A percentile compares a stretch with the other conserved stretches of the same genome.
Conservation (phyloP, 768 basidiomycete genomes). For the Trametes villosa region DNA sequence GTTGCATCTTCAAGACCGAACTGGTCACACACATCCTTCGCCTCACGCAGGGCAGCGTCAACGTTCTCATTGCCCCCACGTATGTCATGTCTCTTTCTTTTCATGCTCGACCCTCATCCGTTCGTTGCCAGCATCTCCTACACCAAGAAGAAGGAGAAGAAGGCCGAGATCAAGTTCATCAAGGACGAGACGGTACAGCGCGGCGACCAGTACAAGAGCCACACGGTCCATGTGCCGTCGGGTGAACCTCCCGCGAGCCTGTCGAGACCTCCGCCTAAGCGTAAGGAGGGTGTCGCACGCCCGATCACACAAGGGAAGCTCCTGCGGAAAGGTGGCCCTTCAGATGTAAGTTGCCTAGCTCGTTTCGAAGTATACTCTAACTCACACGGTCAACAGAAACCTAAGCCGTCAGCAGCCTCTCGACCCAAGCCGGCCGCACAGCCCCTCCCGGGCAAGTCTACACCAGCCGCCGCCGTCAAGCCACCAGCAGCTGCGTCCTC, state of each 20-base stretch:
- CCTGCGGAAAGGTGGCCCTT: conserved; percentile 76
- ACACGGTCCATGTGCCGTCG: conserved; percentile 83
- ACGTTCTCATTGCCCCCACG: conserved; percentile 75
- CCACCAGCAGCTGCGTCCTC: conserved; percentile 41
- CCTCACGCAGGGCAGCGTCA: conserved; percentile 77
- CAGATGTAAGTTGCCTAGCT: conserved; percentile 39
- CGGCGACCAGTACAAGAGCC: conserved; percentile 92
- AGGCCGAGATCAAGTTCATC: conserved; percentile 79
- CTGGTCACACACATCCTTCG: conserved; percentile 81
- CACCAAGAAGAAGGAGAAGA: conserved; percentile 97
- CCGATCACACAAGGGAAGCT: conserved; percentile 88
- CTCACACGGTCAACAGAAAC: conserved; percentile 36
- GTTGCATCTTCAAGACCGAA: conserved; percentile 95
- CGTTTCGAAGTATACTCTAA: background rate
- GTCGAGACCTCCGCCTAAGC: conserved; percentile 83
- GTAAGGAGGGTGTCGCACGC: conserved; percentile 84
- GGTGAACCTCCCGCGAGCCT: conserved; percentile 85
- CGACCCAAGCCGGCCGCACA: conserved; percentile 61
- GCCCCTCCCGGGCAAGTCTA: conserved; percentile 64
- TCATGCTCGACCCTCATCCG: background rate
- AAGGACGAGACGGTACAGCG: conserved; percentile 85
- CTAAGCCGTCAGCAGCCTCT: conserved; percentile 47
- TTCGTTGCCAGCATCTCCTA: conserved; percentile 72
- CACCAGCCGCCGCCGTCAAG: conserved; percentile 40
- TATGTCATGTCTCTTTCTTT: conserved; percentile 44